Conservation (phyloP, 2,329 filamentous ascomycete species). For the Acephala macrosclerotiorum region DNA sequence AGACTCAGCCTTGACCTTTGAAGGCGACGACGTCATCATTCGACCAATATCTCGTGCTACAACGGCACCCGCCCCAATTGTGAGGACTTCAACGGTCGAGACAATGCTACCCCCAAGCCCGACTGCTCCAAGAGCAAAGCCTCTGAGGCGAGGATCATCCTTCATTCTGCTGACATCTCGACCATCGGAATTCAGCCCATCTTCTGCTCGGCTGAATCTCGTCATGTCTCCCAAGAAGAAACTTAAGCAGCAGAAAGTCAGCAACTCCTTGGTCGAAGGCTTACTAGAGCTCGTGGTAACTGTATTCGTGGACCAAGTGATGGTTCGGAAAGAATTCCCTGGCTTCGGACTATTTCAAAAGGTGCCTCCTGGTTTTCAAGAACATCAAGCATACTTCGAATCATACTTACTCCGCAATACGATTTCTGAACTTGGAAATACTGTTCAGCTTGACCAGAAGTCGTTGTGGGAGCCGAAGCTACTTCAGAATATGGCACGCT, state of each 20-base stretch:
- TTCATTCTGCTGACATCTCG: slow-evolving; percentile 87
- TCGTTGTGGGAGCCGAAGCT: slow-evolving; percentile 81
- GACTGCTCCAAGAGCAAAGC: slow-evolving; percentile 58
- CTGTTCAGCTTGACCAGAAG: slow-evolving; percentile 75
- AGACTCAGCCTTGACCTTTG: slow-evolving; percentile 82
- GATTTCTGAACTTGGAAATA: slow-evolving; percentile 72
- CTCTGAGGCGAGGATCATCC: slow-evolving; percentile 82
- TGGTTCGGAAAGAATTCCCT: slow-evolving; percentile 87
- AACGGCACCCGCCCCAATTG: slow-evolving; percentile 69
- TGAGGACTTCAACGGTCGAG: slow-evolving; percentile 73
- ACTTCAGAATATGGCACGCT: slow-evolving; percentile 84
- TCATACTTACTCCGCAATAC: slow-evolving; percentile 84
- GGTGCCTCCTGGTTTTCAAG: slow-evolving; percentile 89
- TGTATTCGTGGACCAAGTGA: slow-evolving; percentile 86
- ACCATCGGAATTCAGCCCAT: slow-evolving; percentile 62
- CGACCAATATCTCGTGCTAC: slow-evolving; percentile 60
- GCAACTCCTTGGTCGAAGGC: slow-evolving; percentile 76
- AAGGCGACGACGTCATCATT: slow-evolving; percentile 85
- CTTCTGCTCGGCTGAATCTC: slow-evolving; percentile 68
- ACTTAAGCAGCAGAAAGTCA: slow-evolving; percentile 58
- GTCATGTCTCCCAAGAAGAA: slow-evolving; percentile 66
- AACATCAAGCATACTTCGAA: slow-evolving; percentile 95
- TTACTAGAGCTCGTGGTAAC: slow-evolving; percentile 79
- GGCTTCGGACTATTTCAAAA: slow-evolving; percentile 87
- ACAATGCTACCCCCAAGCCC: slow-evolving; percentile 54